These are phyloP conservation scores for Halenospora varia DNA, from an alignment of 495 filamentous ascomycete species.

Conservation along the genomic window DNA sequence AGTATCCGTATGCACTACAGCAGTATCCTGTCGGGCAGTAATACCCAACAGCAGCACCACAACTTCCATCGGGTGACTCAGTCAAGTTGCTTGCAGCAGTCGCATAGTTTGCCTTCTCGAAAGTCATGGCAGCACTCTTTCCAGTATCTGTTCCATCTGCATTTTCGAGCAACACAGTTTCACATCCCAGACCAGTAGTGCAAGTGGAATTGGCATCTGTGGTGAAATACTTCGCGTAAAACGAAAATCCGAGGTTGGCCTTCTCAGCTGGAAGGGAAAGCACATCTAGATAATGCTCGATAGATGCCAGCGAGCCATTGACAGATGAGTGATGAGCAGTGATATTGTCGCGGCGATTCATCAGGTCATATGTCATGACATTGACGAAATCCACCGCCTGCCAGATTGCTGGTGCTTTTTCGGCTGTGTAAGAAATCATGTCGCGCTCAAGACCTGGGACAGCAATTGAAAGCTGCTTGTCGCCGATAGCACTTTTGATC, in stretches of 20 bases:
- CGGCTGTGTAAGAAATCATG: slow-evolving; percentile 59
- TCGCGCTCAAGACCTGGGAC: slow-evolving; percentile 54
- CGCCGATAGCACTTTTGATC: slow-evolving; percentile 50
- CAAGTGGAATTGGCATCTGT: slow-evolving; percentile 35
- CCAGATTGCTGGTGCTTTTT: slow-evolving; percentile 54
- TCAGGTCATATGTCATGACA: slow-evolving; percentile 65
- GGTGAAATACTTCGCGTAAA: slow-evolving; percentile 64
- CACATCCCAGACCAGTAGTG: slow-evolving; percentile 50
- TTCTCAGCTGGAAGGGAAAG: slow-evolving; percentile 46
- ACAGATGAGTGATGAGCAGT: slow-evolving; percentile 56
- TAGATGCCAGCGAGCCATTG: slow-evolving; percentile 40
- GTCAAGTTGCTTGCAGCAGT: slow-evolving; percentile 20
- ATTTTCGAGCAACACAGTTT: slow-evolving; percentile 50
- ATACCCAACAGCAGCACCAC: slow-evolving; percentile 5
- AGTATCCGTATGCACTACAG: slow-evolving; percentile 22
- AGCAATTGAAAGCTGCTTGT: slow-evolving; percentile 60
- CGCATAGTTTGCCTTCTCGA: slow-evolving; percentile 32
- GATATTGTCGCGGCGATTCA: slow-evolving; percentile 59
- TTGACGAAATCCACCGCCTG: slow-evolving; percentile 60
- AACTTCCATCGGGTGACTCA: slow-evolving; percentile 14
- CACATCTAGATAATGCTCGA: slow-evolving; percentile 51
- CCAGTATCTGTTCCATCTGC: slow-evolving; percentile 52
- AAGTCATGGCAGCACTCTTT: slow-evolving; percentile 53
- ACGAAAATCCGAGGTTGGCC: slow-evolving; percentile 61
- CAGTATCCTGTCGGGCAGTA: slow-evolving; percentile 14